phyloP scores from a whole-genome alignment of 2,329 filamentous ascomycete genomes.

The Aaosphaeria pasadenensis region DNA sequence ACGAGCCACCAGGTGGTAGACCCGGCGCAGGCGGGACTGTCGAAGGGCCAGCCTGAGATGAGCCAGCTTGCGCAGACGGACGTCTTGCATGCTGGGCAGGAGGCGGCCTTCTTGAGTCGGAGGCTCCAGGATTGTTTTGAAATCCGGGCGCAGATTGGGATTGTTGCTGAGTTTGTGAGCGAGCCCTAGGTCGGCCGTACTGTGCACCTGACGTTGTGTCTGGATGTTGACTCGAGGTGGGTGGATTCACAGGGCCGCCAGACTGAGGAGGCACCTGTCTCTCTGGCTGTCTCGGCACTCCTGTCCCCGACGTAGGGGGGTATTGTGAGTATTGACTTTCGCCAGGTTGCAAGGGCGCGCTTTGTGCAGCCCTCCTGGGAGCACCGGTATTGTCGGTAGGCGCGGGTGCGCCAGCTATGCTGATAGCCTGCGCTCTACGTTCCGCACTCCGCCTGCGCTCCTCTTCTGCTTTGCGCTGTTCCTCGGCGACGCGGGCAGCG shows the following conservation, averaged over 20 bases:
- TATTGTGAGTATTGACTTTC: slow-evolving; percentile 25
- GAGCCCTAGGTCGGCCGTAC: slow-evolving; percentile 27
- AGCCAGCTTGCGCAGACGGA: slow-evolving; percentile 28
- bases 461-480: slow-evolving; percentile 55
- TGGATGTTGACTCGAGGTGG: slow-evolving; percentile 18
- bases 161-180: slow-evolving; percentile 34
- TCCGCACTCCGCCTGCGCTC: slow-evolving; percentile 54
- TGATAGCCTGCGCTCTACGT: slow-evolving; percentile 57
- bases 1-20: slow-evolving; percentile 21
- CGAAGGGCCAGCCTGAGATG: slow-evolving; percentile 31
- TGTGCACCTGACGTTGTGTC: slow-evolving; percentile 26
- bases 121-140: slow-evolving; percentile 19
- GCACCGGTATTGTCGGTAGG: slow-evolving; percentile 21
- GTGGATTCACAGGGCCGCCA: slow-evolving; percentile 13
- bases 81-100: slow-evolving; percentile 29
- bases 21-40: slow-evolving; percentile 28
- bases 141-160: slow-evolving; percentile 26
- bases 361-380: slow-evolving; percentile 24
- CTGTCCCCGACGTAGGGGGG: slow-evolving; percentile 18
- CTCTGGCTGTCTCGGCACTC: slow-evolving; percentile 28
- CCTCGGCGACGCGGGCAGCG: slow-evolving; percentile 42
- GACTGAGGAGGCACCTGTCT: slow-evolving; percentile 11
- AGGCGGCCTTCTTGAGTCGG: slow-evolving; percentile 28
- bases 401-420: slow-evolving; percentile 44
- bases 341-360: slow-evolving; percentile 19